Percentiles rank a stretch among this genome's conserved stretches.
Evolutionary conservation across 768 basidiomycete species (phyloP).

Genomic region (Pisolithus microcarpus): DNA sequence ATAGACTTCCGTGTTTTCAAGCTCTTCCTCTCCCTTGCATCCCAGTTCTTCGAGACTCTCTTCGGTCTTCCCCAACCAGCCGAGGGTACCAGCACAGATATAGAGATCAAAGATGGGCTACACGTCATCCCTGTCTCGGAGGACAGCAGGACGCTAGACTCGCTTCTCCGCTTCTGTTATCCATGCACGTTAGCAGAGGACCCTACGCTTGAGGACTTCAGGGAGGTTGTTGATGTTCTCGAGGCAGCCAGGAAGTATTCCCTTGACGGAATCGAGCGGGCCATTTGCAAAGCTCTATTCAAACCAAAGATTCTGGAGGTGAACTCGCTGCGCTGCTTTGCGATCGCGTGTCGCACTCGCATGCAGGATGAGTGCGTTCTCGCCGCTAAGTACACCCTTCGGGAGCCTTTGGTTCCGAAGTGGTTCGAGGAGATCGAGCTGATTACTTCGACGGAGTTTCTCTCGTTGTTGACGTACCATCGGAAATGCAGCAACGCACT

Average conservation of each 20-base stretch:
- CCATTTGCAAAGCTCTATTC: constrained; percentile 12
- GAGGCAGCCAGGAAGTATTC: constrained; percentile 13
- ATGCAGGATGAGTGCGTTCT: constrained; percentile 18
- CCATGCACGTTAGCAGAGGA: constrained; percentile 15
- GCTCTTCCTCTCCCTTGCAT: constrained; percentile 27
- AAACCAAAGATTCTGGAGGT: constrained; percentile 11
- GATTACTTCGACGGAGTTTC: constrained; percentile 20
- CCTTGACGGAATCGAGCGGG: constrained; percentile 12
- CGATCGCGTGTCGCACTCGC: constrained; percentile 22
- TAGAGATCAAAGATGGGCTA: constrained; percentile 12
- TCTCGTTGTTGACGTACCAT: constrained; percentile 19
- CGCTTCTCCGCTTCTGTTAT: constrained; percentile 23
- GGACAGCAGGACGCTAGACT: constrained; percentile 15
- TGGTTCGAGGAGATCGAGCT: constrained; percentile 22
- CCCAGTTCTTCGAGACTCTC: constrained; percentile 28
- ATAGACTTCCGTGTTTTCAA: constrained; percentile 27
- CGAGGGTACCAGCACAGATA: background rate
- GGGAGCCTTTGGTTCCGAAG: constrained; percentile 12
- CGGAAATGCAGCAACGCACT: constrained; percentile 8
- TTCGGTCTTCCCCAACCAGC: constrained; percentile 24
- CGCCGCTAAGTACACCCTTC: constrained; percentile 24
- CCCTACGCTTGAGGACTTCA: constrained; percentile 9
- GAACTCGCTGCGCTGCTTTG: constrained; percentile 26
- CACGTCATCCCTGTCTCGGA: constrained; percentile 16
- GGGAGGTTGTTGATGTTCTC: constrained; percentile 8